phyloP scores from a whole-genome alignment of 2,329 filamentous ascomycete species.

The Elsinoe batatas region DNA sequence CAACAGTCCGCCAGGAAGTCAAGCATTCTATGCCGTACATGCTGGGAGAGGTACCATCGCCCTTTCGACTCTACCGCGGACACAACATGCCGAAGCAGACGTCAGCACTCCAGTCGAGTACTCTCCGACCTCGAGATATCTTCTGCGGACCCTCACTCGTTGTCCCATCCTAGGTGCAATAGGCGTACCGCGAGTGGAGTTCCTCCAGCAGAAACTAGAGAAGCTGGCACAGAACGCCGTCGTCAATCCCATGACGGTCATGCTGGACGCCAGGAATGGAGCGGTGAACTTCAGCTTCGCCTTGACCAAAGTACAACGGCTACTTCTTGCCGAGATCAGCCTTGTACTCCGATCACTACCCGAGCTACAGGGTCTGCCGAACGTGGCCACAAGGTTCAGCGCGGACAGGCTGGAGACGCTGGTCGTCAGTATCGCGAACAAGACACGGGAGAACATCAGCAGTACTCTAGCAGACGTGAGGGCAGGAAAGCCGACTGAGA shows the following conservation, averaged over 20 bases:
- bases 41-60: constrained; percentile 50
- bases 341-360: constrained; percentile 63
- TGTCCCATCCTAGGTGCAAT: constrained; percentile 53
- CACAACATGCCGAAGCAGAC: constrained; percentile 19
- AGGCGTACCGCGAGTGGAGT: constrained; percentile 48
- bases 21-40: constrained; percentile 45
- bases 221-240: constrained; percentile 65
- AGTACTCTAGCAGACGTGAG: constrained; percentile 59
- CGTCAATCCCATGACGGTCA: constrained; percentile 70
- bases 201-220: constrained; percentile 67
- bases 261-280: constrained; percentile 68
- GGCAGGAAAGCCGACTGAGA: constrained; percentile 55
- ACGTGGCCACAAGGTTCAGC: constrained; percentile 49
- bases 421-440: constrained; percentile 44
- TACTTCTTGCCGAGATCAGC: constrained; percentile 65
- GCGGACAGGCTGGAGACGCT: constrained; percentile 52
- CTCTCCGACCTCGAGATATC: constrained; percentile 44
- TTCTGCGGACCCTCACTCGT: constrained; percentile 55
- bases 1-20: constrained; percentile 31
- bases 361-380: constrained; percentile 55
- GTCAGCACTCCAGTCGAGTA: constrained; percentile 21
- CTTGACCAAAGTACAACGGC: constrained; percentile 55
- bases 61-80: constrained; percentile 42
- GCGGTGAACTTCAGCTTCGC: constrained; percentile 57
- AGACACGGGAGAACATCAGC: constrained; percentile 49